A percentile compares a stretch with the other conserved stretches of the same genome.
Conservation (phyloP, 495 filamentous ascomycete genomes). For the Ascobolus immersus region DNA sequence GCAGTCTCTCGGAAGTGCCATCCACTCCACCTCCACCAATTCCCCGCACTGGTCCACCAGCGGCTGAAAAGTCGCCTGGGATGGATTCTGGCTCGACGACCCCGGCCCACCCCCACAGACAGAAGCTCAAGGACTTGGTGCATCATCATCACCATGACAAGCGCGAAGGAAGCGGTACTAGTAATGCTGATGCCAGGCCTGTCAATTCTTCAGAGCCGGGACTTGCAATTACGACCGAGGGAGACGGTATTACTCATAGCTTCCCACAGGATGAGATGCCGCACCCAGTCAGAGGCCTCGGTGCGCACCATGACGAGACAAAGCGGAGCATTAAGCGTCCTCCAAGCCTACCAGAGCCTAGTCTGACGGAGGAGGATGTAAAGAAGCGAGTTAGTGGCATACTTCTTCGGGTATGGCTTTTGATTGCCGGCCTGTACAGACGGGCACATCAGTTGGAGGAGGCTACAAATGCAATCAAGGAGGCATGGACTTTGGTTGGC, state of each 20-base stretch:
- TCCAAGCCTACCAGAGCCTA: conserved; percentile 7
- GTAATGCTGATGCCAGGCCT: too few species aligned
- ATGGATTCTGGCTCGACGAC: too few species aligned
- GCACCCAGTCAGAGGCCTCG: conserved; percentile 4
- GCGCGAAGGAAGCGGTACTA: too few species aligned
- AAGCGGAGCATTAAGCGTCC: conserved; percentile 7
- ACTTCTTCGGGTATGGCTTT: conserved; percentile 52
- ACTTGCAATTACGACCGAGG: too few species aligned
- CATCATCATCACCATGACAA: too few species aligned
- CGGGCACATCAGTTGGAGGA: conserved; percentile 55
- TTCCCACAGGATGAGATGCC: conserved; percentile 7
- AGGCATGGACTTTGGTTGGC: conserved; percentile 45
- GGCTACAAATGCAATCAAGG: conserved; percentile 47
- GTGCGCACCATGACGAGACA: conserved; percentile 4
- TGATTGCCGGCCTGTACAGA: conserved; percentile 66
- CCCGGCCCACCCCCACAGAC: too few species aligned
- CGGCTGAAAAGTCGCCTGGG: too few species aligned
- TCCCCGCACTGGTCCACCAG: too few species aligned
- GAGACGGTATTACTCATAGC: conserved; percentile 6
- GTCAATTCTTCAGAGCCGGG: too few species aligned
- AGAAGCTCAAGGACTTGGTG: too few species aligned
- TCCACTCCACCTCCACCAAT: conserved; percentile 1
- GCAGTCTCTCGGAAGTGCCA: not conserved
- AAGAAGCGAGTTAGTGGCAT: conserved; percentile 4
- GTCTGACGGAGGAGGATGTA: conserved; percentile 13